Evolutionary conservation across 257 asterid species (phyloP).

Genomic region (Schizonepeta tenuifolia): DNA sequence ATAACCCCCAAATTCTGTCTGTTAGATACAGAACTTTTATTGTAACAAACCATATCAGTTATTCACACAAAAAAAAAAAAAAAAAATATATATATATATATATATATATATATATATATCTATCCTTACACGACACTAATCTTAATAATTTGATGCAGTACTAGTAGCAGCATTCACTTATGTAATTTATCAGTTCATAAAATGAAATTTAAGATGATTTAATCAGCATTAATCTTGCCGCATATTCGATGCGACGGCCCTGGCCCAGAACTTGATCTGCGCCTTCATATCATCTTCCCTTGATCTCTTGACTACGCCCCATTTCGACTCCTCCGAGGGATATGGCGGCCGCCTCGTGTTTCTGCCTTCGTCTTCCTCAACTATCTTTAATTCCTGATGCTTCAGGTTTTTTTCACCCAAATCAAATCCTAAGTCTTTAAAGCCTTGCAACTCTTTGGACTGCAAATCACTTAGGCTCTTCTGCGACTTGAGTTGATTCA

Average conservation of each 20-base stretch:
- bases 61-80: too few relatives aligned
- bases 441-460: slow-evolving; percentile 36
- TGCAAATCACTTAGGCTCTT: slow-evolving; percentile 45
- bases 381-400: not conserved
- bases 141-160: not conserved
- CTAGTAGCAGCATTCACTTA: not conserved
- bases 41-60: too few relatives aligned
- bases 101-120: too few relatives aligned
- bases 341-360: not conserved
- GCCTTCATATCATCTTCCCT: slow-evolving; percentile 70
- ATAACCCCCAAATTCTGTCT: too few relatives aligned
- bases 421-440: slow-evolving; percentile 45
- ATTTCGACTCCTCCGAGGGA: not conserved
- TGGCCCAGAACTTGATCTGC: slow-evolving; percentile 88
- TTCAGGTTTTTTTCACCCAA: not conserved
- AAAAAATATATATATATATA: too few relatives aligned
- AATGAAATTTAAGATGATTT: too few relatives aligned
- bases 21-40: too few relatives aligned
- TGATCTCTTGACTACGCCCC: slow-evolving; percentile 1
- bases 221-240: slow-evolving; percentile 46
- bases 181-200: not conserved
- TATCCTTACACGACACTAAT: not conserved
- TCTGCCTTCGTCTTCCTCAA: not conserved
- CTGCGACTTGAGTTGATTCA: slow-evolving; percentile 35
- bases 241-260: slow-evolving; percentile 88